Evolutionary conservation across 352 stramenopile species (phyloP), one percentile per base, ranked within the genome.

Genomic region (Phytophthora palmivora): DNA sequence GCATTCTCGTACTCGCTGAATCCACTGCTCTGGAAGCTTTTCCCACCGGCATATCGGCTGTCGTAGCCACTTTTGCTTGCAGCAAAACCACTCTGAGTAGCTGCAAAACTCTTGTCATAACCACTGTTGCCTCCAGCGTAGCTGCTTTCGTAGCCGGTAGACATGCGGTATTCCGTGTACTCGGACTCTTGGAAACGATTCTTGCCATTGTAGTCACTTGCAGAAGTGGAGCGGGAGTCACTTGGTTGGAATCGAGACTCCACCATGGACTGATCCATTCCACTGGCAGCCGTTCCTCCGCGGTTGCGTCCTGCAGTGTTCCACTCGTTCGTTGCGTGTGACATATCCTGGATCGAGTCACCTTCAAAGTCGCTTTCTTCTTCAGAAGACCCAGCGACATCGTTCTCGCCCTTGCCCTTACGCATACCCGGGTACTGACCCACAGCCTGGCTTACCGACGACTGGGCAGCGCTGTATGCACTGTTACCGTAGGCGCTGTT

Each of bases 291-390:
- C 3, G 58, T 48, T 12, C 38, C 43, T 8, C 18, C 24, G 10
- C 58, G 58, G 33, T 72, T 58, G 16, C 60, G 63, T 16, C 63
- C 65, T 0, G 56, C 61, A 11, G 37, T 44, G 12, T 70, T 71
- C 72, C 71, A 79, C 15, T 57, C 57, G 22, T 74, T 76, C 11
- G 43, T 62, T 18, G n/a, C 45, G 21, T 63, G 38, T 8, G 73
- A 68, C 73, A 81, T 80, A 58, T 81, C 71, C 6, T 71, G 55
- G 7, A 76, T 51, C 41, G 70, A 81, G 42, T 85, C 76, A 22
- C 75, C 67, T 21, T 81, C 70, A 39, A 63, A 66, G 24, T 82
- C 75, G 45, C 63, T 77, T 19, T 80, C 70, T n/a, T 74, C 71
- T 19, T 68, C 72, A 6, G 71, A 63, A 1, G 46, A 72, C n/a